phyloP scores from a whole-genome alignment of 106 monocot genomes.

The Dendrobium officinale region DNA sequence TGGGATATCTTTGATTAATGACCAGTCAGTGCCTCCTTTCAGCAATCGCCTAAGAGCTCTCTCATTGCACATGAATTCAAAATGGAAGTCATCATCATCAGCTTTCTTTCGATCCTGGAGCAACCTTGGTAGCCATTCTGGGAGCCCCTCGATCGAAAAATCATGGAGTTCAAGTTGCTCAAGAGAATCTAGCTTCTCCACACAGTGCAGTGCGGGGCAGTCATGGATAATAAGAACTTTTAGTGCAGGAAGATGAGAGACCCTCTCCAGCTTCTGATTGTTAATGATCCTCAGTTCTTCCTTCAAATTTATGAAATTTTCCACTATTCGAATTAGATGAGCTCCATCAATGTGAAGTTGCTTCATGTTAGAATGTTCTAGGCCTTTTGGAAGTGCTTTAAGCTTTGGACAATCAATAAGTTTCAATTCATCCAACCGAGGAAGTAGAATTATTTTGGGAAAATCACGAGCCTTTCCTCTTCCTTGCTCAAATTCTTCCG shows the following conservation, averaged over 20 bases:
- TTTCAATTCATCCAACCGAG: background rate
- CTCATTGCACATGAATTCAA: background rate
- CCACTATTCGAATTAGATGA: background rate
- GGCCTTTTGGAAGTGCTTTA: constrained; percentile 2
- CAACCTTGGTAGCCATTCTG: background rate
- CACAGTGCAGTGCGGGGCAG: background rate
- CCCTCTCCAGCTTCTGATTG: too few species aligned
- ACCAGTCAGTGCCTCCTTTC: constrained; percentile 1
- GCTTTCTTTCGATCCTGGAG: background rate
- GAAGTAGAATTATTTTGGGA: background rate
- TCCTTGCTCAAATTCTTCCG: background rate
- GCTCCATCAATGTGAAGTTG: background rate
- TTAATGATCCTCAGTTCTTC: too few species aligned
- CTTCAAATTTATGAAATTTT: too few species aligned
- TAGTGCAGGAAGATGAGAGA: too few species aligned
- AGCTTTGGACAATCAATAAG: background rate
- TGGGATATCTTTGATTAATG: background rate
- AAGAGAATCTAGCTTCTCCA: background rate
- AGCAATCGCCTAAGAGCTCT: background rate
- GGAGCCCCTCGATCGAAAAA: background rate
- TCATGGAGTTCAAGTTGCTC: background rate
- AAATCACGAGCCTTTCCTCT: background rate
- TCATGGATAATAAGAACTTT: background rate
- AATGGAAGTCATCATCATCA: background rate
- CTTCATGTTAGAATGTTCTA: background rate